Conservation (phyloP, 164 flowering plant genomes). For the Macadamia integrifolia region DNA sequence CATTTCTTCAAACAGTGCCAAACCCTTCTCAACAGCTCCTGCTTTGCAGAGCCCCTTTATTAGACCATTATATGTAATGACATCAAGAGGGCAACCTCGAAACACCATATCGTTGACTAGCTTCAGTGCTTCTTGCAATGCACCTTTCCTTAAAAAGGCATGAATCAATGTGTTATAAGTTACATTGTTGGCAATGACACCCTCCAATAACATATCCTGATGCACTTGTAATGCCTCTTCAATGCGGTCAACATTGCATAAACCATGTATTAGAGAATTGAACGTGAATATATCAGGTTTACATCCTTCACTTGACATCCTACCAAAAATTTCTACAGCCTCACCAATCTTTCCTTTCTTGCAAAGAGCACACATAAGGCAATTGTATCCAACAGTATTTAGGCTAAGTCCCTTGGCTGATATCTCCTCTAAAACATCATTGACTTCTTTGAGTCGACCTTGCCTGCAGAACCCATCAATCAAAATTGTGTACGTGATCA, state of each 20-base stretch:
- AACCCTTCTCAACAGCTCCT: constrained; percentile 62
- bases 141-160: constrained; percentile 51
- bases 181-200: constrained; percentile 76
- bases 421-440: constrained; percentile 45
- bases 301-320: constrained; percentile 62
- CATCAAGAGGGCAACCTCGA: constrained; percentile 67
- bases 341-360: constrained; percentile 42
- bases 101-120: constrained; percentile 76
- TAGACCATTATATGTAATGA: constrained; percentile 71
- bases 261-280: constrained; percentile 69
- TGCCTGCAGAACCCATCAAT: constrained; percentile 72
- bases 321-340: constrained; percentile 43
- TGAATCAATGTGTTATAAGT: constrained; percentile 81
- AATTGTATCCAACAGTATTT: constrained; percentile 71
- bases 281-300: constrained; percentile 75
- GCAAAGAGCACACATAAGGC: constrained; percentile 62
- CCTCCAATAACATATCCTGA: constrained; percentile 67
- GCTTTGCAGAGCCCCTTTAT: constrained; percentile 61
- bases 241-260: constrained; percentile 50
- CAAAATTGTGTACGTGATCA: constrained; percentile 61
- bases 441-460: constrained; percentile 50
- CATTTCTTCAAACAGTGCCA: constrained; percentile 73
- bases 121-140: constrained; percentile 49
- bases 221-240: constrained; percentile 57
- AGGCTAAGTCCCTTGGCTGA: constrained; percentile 42